Evolutionary conservation across 2,329 filamentous ascomycete genomes (phyloP).

Genomic region (Claviceps pazoutovae): DNA sequence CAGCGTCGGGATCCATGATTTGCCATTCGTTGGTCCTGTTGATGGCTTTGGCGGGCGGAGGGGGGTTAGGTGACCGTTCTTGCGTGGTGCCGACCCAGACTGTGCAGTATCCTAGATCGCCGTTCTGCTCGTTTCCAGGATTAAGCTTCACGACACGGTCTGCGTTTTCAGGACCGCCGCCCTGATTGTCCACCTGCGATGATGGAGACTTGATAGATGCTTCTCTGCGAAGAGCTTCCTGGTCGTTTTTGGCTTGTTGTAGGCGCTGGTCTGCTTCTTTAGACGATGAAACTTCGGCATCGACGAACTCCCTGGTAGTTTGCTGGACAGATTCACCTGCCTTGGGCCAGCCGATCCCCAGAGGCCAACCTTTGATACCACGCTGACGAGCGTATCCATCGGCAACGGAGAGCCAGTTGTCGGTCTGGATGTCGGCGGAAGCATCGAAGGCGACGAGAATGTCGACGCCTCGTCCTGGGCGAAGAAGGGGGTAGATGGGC

Average conservation of each 20-base stretch:
- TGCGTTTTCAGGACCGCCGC: conserved; percentile 1
- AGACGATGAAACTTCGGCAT: conserved; percentile 46
- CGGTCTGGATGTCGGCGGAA: conserved; percentile 79
- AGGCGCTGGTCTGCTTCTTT: conserved; percentile 51
- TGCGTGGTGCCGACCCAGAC: conserved; percentile 83
- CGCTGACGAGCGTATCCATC: conserved; percentile 88
- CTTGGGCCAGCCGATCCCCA: conserved; percentile 88
- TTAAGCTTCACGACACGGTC: conserved; percentile 24
- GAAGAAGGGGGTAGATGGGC: conserved; percentile 84
- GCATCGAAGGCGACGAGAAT: conserved; percentile 88
- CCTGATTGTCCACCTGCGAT: neutral
- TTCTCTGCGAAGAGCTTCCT: conserved; percentile 18
- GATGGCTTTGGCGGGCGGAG: conserved; percentile 36
- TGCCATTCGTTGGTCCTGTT: conserved; percentile 53
- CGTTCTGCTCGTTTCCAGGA: conserved; percentile 29
- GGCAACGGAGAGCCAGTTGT: conserved; percentile 91
- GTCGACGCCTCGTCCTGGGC: conserved; percentile 78
- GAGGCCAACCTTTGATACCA: conserved; percentile 84
- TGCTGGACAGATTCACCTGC: conserved; percentile 41
- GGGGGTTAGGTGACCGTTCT: conserved; percentile 48
- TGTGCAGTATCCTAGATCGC: conserved; percentile 79
- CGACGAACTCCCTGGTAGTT: conserved; percentile 49
- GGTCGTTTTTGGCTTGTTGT: conserved; percentile 39
- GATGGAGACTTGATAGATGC: conserved; percentile 9
- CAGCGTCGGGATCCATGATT: conserved; percentile 59